Evolutionary conservation across 2,329 filamentous ascomycete genomes (phyloP), one percentile per base, ranked within the genome.

Genomic region (Aspergillus neoniger): DNA sequence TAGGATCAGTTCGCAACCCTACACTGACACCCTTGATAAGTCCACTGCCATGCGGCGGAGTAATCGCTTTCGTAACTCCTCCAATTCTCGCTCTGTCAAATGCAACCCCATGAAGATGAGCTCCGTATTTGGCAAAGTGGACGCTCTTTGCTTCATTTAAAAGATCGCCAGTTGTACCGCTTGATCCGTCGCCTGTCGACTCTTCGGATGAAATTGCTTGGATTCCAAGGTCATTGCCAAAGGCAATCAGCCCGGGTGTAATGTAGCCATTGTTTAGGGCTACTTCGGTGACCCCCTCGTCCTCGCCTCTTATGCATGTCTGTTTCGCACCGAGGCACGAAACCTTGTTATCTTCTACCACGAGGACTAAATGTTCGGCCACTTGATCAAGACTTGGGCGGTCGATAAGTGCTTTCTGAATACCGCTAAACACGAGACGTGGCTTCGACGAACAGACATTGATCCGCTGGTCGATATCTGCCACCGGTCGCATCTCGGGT

Each of bases 21-120:
- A 84, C 85, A 62, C 84, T 86, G 1, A 83, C 84, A 44, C 86
- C 86, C 58, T 82, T 79, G 62, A 85, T 81, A 0, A 82, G 81
- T 2, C 70, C 74, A 2, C 74, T 72, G 0, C 70, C 71, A 63
- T 81, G 81, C 30, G 86, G 86, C 1, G 86, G 83, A 0, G 85
- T 83, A 55, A 88, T 80, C 50, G 84, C 85, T 47, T 80, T 80
- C 6, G 85, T 88, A 43, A 87, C 82, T 48, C 86, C 86, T 63
- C 86, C 86, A 30, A 77, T 76, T 62, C 80, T 77, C 2, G 84
- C 83, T 8, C 78, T 79, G 10, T 77, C 75, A 2, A 87, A 79
- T 70, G 87, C 86, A 72, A 85, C 84, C 25, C 79, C 82, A 58
- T 83, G 83, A 0, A 80, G 71, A 5, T 70, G 65, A 1, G 81